Evolutionary conservation across 495 filamentous ascomycete species (phyloP), one percentile per base, ranked within the genome.

Genomic region (Penicillium maclennaniae): DNA sequence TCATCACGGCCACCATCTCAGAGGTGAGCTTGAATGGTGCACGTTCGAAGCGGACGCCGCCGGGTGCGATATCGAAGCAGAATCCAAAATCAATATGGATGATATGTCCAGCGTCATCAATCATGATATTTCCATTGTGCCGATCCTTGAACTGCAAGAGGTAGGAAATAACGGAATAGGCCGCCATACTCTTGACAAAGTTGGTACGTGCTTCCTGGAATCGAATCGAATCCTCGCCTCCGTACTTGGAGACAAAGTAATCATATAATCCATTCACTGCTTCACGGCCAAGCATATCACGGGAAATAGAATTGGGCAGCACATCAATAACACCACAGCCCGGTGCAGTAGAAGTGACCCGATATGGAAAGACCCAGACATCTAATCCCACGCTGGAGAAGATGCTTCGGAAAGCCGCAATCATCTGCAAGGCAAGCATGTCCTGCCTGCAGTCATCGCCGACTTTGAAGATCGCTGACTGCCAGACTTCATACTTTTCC

Each of bases 71-170:
- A 66, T 99, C 95, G 69, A 99, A 97, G 71, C 92, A 97, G 78
- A 99, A 99, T 17, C 95, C 95, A 62, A 99, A 99, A 72, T 99
- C 93, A 67, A 99, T 96, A 70, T 99, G 95, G 17, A 99, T 84
- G 65, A 99, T 96, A 70, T 97, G 93, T 6, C 95, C 95, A 2
- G 86, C 88, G 61, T 96, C 92, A 63, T 97, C 91, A 39, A 99
- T 81, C 95, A 99, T 97, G 74, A 99, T 97, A 71, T 99, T 99
- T 39, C 95, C 95, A 67, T 99, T 99, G 70, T 99, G 95, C 6
- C 95, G 84, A 69, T 99, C 95, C 70, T 99, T 99, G 83, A 99
- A 96, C 63, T 99, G 95, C 25, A 99, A 76, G 7, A 99, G 78
- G 70, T 95, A 97, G 0, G 90, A 93, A 47, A 97, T 97, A 52